These are phyloP conservation scores for Collybia nuda DNA, from an alignment of 768 basidiomycete species.

Conservation along the genomic window DNA sequence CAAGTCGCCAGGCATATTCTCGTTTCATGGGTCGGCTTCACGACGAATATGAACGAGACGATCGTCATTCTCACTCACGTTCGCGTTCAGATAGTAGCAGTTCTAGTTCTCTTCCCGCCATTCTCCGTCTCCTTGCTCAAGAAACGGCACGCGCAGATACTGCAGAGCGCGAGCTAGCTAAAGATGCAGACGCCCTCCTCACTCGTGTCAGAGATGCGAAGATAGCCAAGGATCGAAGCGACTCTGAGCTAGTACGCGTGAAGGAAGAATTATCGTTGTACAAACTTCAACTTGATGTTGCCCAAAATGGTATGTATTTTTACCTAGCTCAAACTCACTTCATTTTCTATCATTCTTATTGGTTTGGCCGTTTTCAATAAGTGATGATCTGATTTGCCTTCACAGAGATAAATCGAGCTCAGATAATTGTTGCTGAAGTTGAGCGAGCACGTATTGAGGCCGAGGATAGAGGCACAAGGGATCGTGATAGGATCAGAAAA, in stretches of 20 bases:
- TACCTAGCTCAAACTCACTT: background rate
- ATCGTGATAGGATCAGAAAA: constrained; percentile 44
- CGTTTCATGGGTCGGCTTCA: background rate
- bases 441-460: constrained; percentile 49
- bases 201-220: constrained; percentile 28
- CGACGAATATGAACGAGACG: constrained; percentile 1
- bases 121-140: constrained; percentile 20
- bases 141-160: constrained; percentile 40
- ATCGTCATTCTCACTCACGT: background rate
- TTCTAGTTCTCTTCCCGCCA: background rate
- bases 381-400: background rate
- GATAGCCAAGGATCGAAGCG: constrained; percentile 26
- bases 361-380: background rate
- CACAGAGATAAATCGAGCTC: constrained; percentile 52
- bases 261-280: constrained; percentile 54
- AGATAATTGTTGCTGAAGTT: constrained; percentile 47
- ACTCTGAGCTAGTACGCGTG: constrained; percentile 29
- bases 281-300: constrained; percentile 56
- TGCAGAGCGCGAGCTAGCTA: constrained; percentile 27
- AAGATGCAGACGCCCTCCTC: constrained; percentile 23
- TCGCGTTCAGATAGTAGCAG: constrained; percentile 8
- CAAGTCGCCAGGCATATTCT: constrained; percentile 4
- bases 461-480: constrained; percentile 42
- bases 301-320: constrained; percentile 42
- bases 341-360: background rate